These are phyloP conservation scores for Plasmodium adleri DNA, from an alignment of 169 alveolate genomes.

Conservation along the genomic window DNA sequence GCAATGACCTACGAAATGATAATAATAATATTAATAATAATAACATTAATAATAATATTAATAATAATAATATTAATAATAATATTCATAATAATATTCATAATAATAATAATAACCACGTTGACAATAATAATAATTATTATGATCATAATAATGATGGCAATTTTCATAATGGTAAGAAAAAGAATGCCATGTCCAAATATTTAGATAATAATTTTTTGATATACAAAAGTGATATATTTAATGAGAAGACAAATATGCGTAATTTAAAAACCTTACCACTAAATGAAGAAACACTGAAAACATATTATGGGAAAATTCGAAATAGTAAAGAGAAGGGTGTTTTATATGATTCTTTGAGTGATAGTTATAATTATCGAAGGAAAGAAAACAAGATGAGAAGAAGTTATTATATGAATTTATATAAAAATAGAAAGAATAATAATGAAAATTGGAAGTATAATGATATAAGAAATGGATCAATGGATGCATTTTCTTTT, in stretches of 20 bases:
- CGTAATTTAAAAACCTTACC: background rate
- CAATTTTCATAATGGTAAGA: background rate
- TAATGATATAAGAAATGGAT: conserved; percentile 8
- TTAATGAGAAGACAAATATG: conserved; percentile 5
- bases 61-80: too few species aligned
- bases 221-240: conserved; percentile 39
- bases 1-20: background rate
- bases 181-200: conserved; percentile 20
- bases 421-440: conserved; percentile 28
- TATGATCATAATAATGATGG: too few species aligned
- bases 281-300: conserved; percentile 24
- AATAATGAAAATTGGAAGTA: background rate
- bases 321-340: conserved; percentile 17
- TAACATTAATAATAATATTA: too few species aligned
- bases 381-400: conserved; percentile 9
- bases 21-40: too few species aligned
- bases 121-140: too few species aligned
- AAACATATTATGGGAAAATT: conserved; percentile 3
- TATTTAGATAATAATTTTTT: conserved; percentile 56
- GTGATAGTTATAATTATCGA: conserved; percentile 33
- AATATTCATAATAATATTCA: too few species aligned
- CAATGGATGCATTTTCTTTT: too few species aligned
- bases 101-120: too few species aligned
- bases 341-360: conserved; percentile 14
- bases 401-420: conserved; percentile 6